Evolutionary conservation across 2,329 filamentous ascomycete genomes (phyloP).

Genomic region (Diaporthe velutina): DNA sequence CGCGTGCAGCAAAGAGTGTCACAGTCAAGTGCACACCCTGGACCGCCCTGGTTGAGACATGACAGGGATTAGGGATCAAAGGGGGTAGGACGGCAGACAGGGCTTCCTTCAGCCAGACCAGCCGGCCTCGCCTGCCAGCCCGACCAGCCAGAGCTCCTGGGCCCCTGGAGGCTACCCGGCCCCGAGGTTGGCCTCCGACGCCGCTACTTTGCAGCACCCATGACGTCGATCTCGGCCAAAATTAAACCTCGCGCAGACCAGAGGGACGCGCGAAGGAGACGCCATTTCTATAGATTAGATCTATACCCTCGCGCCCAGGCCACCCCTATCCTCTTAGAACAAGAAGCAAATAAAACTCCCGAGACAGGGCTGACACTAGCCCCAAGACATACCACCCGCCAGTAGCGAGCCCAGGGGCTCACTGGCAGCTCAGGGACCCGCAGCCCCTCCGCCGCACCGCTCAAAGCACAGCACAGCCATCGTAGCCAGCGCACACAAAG

Average conservation of each 20-base stretch:
- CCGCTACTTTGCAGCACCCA: slow-evolving; percentile 3
- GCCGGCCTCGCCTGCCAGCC: neutral
- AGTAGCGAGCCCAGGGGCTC: slow-evolving; percentile 6
- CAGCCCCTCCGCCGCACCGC: slow-evolving; percentile 19
- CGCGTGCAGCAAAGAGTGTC: neutral
- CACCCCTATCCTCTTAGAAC: neutral
- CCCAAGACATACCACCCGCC: slow-evolving; percentile 5
- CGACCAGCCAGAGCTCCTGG: neutral
- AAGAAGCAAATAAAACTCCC: neutral
- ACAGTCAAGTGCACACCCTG: slow-evolving; percentile 1
- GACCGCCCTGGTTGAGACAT: neutral
- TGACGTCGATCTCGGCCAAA: slow-evolving; percentile 35
- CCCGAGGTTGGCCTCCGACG: slow-evolving; percentile 23
- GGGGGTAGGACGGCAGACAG: neutral
- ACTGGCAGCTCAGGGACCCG: slow-evolving; percentile 19
- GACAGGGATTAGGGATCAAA: slow-evolving; percentile 13
- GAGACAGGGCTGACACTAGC: slow-evolving; percentile 28
- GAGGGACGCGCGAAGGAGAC: neutral
- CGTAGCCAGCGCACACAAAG: slow-evolving; percentile 1
- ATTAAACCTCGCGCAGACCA: neutral
- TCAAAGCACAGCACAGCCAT: slow-evolving; percentile 14
- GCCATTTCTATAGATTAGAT: neutral
- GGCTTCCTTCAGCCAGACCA: neutral
- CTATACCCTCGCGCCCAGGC: neutral
- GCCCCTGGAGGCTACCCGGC: neutral